Evolutionary conservation across 371 early-diverging fungal species (phyloP).

Genomic region (Mucor indicus): DNA sequence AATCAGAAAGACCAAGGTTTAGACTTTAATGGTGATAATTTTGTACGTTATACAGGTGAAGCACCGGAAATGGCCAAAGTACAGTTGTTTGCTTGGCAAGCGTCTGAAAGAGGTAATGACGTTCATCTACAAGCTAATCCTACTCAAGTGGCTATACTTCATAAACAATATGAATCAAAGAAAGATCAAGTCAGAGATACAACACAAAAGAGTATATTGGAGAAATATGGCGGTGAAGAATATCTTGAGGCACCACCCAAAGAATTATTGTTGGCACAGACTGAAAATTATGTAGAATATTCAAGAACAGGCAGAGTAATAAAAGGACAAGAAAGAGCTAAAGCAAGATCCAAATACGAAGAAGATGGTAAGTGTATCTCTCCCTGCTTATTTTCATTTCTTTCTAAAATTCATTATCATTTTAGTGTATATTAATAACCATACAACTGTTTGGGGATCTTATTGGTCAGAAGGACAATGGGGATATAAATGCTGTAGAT

Average conservation of each 20-base stretch:
- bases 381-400: neutral
- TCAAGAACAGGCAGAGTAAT: constrained; percentile 90
- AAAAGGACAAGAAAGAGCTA: constrained; percentile 78
- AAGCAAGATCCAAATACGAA: constrained; percentile 80
- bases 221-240: constrained; percentile 93
- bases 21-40: constrained; percentile 89
- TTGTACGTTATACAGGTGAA: constrained; percentile 86
- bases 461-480: constrained; percentile 94
- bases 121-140: constrained; percentile 94
- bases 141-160: constrained; percentile 87
- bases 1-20: constrained; percentile 59
- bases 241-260: constrained; percentile 87
- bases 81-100: constrained; percentile 93
- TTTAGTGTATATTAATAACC: constrained; percentile 73
- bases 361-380: constrained; percentile 72
- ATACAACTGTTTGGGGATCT: constrained; percentile 91
- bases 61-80: constrained; percentile 76
- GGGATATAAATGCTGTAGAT: constrained; percentile 95
- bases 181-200: constrained; percentile 73
- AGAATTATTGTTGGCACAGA: constrained; percentile 83
- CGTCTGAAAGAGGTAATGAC: constrained; percentile 77
- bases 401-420: constrained; percentile 2
- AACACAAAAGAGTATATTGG: constrained; percentile 75
- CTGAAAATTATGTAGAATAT: constrained; percentile 95
- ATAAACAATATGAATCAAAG: constrained; percentile 82